Base-by-base conservation (phyloP, 2,329 filamentous ascomycete species). In the Hymenoscyphus fraxineus region DNA sequence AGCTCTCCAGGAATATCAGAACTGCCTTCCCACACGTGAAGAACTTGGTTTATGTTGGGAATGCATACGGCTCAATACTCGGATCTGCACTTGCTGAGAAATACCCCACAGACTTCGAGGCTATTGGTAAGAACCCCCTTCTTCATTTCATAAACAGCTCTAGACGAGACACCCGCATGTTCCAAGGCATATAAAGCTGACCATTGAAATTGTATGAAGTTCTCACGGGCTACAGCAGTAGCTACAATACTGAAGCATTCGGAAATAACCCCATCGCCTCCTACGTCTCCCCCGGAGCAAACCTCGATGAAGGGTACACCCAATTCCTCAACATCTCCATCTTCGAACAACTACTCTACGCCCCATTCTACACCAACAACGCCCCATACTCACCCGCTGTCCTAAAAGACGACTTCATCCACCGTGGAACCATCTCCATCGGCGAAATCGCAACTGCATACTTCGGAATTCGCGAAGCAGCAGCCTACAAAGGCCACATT, bases 1-100 rank as follows among this genome's bases (percentile, higher is more conserved):
- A 64, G 39, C 61, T 61, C 13, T 64, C 58, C 22, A 35, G 22
- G 40, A 27, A 65, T 63, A 3, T 60, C 58, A 38, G 57, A 60
- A 13, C 63, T 59, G 13, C 19, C 19, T n/a, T 38, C 38, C 54
- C 31, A 71, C 69, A 19, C 6, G n/a, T 19, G 59, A 44, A 61
- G 15, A 65, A 62, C 2, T 40, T 71, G 19, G 62, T 69, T n/a
- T 55, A 80, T 22, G 86, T 90, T 69, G 96, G 55, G n/a, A 32
- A 58, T 16, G 41, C 41, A 22, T 47, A 47, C 19, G 41, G 41
- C 19, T 47, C 41, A 9, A 47, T 47, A 6, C 16, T 47, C 19
- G 41, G 41, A 47, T 16, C 16, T 7, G 41, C 15, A 9, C 16
- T 47, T 19, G 41, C 41, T 47, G 41, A 19, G 19, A 16, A 7